Percentiles rank a stretch among this genome's conserved stretches.
These are phyloP conservation scores for Cicer bijugum DNA, from an alignment of 306 rosid genomes.

Conservation along the genomic window DNA sequence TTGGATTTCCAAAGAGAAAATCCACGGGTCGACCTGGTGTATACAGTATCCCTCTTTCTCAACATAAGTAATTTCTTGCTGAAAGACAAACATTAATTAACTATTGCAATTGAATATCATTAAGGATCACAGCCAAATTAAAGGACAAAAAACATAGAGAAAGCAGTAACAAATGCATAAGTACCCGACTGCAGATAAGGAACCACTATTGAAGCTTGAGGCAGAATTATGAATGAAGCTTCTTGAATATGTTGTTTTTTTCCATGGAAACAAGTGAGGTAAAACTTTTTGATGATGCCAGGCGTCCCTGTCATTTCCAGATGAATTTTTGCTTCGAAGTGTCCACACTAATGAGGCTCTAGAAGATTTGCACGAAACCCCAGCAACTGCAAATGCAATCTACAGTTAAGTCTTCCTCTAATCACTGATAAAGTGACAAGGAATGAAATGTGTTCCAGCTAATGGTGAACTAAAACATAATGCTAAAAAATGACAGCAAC, in stretches of 20 bases:
- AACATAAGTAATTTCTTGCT: constrained; percentile 76
- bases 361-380: constrained; percentile 55
- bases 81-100: constrained; percentile 49
- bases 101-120: constrained; percentile 40
- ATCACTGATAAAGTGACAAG: constrained; percentile 33
- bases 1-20: constrained; percentile 90
- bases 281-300: constrained; percentile 59
- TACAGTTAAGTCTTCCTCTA: constrained; percentile 20
- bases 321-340: constrained; percentile 54
- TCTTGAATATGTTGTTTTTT: constrained; percentile 70
- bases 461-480: constrained; percentile 26
- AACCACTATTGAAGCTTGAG: constrained; percentile 56
- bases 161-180: constrained; percentile 37
- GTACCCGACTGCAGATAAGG: constrained; percentile 73
- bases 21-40: constrained; percentile 84
- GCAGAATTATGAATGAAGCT: constrained; percentile 52
- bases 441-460: constrained; percentile 36
- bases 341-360: constrained; percentile 94
- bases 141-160: not conserved
- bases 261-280: constrained; percentile 87
- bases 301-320: constrained; percentile 48
- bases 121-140: constrained; percentile 39
- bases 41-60: constrained; percentile 88
- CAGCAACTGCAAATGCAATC: constrained; percentile 56
- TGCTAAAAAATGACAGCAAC: constrained; percentile 36